Conservation (phyloP, 371 early-diverging fungal genomes). For the Mortierella sp. region DNA sequence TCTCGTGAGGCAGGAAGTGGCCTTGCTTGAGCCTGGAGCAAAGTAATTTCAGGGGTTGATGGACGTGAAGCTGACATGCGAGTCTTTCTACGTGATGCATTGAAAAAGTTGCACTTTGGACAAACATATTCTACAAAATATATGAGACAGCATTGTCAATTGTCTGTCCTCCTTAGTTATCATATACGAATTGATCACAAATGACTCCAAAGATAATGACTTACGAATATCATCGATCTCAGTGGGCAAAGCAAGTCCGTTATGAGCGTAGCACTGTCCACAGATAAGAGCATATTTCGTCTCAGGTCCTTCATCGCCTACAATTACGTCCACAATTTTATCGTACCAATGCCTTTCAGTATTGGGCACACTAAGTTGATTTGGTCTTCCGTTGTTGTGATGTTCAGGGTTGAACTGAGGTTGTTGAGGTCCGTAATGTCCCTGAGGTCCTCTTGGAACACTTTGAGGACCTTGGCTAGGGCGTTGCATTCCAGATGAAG, state of each 20-base stretch:
- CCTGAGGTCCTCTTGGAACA: slow-evolving; percentile 28
- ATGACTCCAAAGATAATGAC: slow-evolving; percentile 27
- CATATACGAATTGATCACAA: not conserved
- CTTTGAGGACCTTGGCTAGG: slow-evolving; percentile 19
- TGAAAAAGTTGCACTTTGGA: slow-evolving; percentile 66
- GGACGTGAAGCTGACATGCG: slow-evolving; percentile 24
- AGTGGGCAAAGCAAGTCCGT: slow-evolving; percentile 91
- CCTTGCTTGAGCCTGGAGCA: slow-evolving; percentile 34
- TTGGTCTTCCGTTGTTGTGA: slow-evolving; percentile 20
- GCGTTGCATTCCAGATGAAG: slow-evolving; percentile 31
- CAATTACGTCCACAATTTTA: slow-evolving; percentile 86
- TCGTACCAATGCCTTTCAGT: slow-evolving; percentile 79
- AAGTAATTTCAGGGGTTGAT: slow-evolving; percentile 22
- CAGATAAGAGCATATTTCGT: slow-evolving; percentile 95
- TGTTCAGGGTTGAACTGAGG: slow-evolving; percentile 28
- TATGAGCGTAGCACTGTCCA: slow-evolving; percentile 88
- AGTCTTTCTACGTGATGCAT: slow-evolving; percentile 53
- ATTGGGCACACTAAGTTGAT: slow-evolving; percentile 12
- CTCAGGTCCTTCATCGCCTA: slow-evolving; percentile 87
- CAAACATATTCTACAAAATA: slow-evolving; percentile 62
- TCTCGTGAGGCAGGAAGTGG: slow-evolving; percentile 46
- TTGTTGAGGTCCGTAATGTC: slow-evolving; percentile 18
- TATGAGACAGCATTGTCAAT: not conserved
- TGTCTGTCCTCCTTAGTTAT: not conserved
- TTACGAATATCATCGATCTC: slow-evolving; percentile 81